Percentiles rank a stretch among this genome's conserved stretches.
Evolutionary conservation across 345 rosid genomes (phyloP).

Genomic region (Salix exigua): DNA sequence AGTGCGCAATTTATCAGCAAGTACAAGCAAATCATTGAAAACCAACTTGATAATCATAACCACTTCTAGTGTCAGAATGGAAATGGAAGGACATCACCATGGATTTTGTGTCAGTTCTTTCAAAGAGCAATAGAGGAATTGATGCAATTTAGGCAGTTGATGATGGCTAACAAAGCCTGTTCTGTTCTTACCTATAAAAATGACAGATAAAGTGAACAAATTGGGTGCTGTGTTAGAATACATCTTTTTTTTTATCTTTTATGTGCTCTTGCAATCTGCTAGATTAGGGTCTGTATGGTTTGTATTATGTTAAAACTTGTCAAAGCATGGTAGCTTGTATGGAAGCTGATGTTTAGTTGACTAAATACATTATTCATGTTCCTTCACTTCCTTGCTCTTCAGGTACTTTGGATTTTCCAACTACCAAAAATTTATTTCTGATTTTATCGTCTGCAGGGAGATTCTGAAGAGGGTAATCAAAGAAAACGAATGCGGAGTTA

Average conservation of each 20-base stretch:
- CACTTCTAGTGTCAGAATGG: no score
- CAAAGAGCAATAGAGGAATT: no score
- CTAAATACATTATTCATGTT: neutral
- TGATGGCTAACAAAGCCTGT: no score
- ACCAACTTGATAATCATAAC: no score
- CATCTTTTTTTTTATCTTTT: neutral
- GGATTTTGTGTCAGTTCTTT: no score
- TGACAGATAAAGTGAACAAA: no score
- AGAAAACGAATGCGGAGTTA: constrained; percentile 68
- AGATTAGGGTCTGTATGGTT: neutral
- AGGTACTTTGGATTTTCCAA: neutral
- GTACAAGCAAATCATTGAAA: no score
- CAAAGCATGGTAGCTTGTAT: neutral
- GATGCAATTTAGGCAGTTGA: no score
- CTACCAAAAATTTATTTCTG: neutral
- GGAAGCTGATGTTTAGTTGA: neutral
- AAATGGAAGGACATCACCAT: no score
- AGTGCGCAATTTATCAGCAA: no score
- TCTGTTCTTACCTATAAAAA: no score
- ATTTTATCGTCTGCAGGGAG: constrained; percentile 50
- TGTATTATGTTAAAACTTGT: neutral
- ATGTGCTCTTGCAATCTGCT: neutral
- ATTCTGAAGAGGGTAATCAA: constrained; percentile 65
- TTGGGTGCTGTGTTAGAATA: neutral
- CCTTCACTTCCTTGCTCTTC: neutral